Evolutionary conservation across 345 rosid genomes (phyloP).

Genomic region (Sonneratia caseolaris): DNA sequence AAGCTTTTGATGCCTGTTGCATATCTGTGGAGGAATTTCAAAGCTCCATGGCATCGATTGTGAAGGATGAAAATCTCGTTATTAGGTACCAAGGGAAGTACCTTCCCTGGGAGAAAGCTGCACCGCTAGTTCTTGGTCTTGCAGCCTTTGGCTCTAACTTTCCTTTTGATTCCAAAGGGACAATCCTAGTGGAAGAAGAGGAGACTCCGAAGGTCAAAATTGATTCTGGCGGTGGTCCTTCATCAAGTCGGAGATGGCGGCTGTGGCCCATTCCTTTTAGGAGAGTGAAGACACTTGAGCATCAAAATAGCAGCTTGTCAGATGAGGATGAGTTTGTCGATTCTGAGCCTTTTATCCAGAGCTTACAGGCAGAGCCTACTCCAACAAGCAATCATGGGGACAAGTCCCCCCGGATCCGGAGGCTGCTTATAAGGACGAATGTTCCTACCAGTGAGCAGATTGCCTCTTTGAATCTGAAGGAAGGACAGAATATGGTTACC

Average conservation of each 20-base stretch:
- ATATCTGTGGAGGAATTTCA: conserved; percentile 56
- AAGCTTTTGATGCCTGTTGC: conserved; percentile 53
- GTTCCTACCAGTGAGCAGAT: conserved; percentile 81
- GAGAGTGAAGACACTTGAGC: conserved; percentile 70
- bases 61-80: conserved; percentile 58
- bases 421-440: conserved; percentile 64
- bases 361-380: conserved; percentile 23
- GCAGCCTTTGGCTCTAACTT: conserved; percentile 63
- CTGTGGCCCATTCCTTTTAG: conserved; percentile 81
- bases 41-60: conserved; percentile 40
- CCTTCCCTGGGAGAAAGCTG: conserved; percentile 77
- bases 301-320: conserved; percentile 45
- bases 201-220: conserved; percentile 26
- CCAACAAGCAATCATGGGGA: conserved; percentile 20
- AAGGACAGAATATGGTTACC: conserved; percentile 76
- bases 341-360: conserved; percentile 48
- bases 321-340: conserved; percentile 75
- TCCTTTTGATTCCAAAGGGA: conserved; percentile 48
- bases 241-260: conserved; percentile 70
- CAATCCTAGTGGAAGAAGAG: conserved; percentile 50
- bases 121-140: conserved; percentile 62
- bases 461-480: conserved; percentile 79
- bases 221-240: conserved; percentile 30
- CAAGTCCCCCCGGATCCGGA: conserved; percentile 59
- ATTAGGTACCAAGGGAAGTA: conserved; percentile 47